phyloP scores from a whole-genome alignment of 1,139 yeast species.

The Geotrichum citri-aurantii region DNA sequence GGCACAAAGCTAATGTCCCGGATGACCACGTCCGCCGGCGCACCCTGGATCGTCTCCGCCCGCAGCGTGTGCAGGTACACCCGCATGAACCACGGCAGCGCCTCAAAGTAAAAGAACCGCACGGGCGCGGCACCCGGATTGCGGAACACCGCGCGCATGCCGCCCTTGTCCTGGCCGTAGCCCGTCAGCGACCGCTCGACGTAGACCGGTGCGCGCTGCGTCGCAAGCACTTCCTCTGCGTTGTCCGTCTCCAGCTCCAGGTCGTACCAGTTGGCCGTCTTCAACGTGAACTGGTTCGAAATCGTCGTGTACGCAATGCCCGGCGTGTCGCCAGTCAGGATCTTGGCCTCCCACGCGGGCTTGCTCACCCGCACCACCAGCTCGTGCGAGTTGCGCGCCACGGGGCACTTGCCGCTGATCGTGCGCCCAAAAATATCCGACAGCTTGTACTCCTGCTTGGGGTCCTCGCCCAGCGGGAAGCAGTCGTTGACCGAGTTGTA shows the following conservation, averaged over 20 bases:
- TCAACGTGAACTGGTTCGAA: slow-evolving; percentile 20
- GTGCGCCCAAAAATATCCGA: slow-evolving; percentile 63
- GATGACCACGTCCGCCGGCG: slow-evolving; percentile 40
- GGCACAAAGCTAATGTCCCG: slow-evolving; percentile 61
- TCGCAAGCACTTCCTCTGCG: slow-evolving; percentile 27
- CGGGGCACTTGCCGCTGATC: slow-evolving; percentile 59
- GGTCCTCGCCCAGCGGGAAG: slow-evolving; percentile 62
- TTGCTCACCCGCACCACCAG: slow-evolving; percentile 29
- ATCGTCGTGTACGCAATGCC: slow-evolving; percentile 11
- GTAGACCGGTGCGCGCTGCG: slow-evolving; percentile 54
- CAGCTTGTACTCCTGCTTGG: slow-evolving; percentile 49
- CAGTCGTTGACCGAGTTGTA: slow-evolving; percentile 59
- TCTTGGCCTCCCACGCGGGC: slow-evolving; percentile 27
- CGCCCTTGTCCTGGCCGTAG: slow-evolving; percentile 86
- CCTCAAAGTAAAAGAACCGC: slow-evolving; percentile 62
- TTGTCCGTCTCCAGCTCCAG: slow-evolving; percentile 40
- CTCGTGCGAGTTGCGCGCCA: slow-evolving; percentile 30
- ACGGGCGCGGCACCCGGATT: slow-evolving; percentile 54
- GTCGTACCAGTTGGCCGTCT: slow-evolving; percentile 34
- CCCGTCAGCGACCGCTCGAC: slow-evolving; percentile 89
- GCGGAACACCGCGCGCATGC: slow-evolving; percentile 67
- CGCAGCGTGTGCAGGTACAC: slow-evolving; percentile 60
- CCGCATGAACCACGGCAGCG: slow-evolving; percentile 92
- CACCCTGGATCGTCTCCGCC: slow-evolving; percentile 20
- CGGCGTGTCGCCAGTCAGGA: slow-evolving; percentile 12